Evolutionary conservation across 768 basidiomycete species (phyloP).

Genomic region (Tylopilus vinaceipallidus): DNA sequence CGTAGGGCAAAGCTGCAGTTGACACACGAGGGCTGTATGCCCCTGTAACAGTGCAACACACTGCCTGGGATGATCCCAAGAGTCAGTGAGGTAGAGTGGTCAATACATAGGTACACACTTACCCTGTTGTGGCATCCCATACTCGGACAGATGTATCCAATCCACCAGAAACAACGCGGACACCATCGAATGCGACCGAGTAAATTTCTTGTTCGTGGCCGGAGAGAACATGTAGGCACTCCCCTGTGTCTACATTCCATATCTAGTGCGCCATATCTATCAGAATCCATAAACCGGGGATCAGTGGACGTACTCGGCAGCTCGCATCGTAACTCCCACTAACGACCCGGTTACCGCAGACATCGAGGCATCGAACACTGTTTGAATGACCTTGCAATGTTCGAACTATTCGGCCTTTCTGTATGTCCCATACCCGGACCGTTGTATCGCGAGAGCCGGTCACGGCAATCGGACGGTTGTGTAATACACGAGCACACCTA

Average conservation of each 20-base stretch:
- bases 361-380: constrained; percentile 87
- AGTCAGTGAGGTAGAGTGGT: not conserved
- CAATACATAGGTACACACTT: constrained; percentile 25
- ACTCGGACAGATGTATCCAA: constrained; percentile 91
- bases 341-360: constrained; percentile 78
- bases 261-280: constrained; percentile 43
- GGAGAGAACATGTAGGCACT: constrained; percentile 75
- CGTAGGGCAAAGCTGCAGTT: constrained; percentile 72
- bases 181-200: constrained; percentile 86
- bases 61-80: constrained; percentile 42
- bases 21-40: constrained; percentile 90
- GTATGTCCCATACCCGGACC: constrained; percentile 91
- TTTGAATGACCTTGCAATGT: constrained; percentile 73
- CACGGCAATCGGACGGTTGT: constrained; percentile 85
- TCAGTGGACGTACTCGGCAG: constrained; percentile 57
- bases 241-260: constrained; percentile 89
- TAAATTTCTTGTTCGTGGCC: constrained; percentile 92
- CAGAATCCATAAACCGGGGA: not conserved
- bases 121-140: constrained; percentile 89
- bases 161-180: constrained; percentile 79
- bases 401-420: constrained; percentile 64
- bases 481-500: constrained; percentile 83
- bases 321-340: constrained; percentile 94
- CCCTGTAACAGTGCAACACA: constrained; percentile 86
- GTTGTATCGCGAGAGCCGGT: constrained; percentile 87